These are phyloP conservation scores for Tetrapisispora namnaoensis DNA, from an alignment of 805 yeast species.

Conservation along the genomic window DNA sequence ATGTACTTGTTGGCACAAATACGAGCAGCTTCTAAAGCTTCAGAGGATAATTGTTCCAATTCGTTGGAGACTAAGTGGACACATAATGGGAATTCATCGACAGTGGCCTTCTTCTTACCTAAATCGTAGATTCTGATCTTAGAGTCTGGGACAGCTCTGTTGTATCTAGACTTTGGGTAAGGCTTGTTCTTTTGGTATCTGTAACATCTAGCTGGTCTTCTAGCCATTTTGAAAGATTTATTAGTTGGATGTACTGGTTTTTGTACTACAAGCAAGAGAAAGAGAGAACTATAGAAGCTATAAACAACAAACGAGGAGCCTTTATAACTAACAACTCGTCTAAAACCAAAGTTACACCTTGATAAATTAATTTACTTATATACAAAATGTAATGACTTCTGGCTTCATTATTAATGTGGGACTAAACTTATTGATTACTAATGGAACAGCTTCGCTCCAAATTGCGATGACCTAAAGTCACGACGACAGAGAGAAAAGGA, in stretches of 20 bases:
- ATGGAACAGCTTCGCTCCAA: neutral
- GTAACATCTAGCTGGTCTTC: slow-evolving; percentile 99
- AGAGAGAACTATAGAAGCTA: neutral
- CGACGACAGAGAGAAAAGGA: no score
- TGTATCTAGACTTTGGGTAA: slow-evolving; percentile 99
- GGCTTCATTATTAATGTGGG: no score
- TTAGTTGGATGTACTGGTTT: neutral
- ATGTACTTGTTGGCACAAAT: slow-evolving; percentile 99
- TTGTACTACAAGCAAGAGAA: neutral
- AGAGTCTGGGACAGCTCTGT: slow-evolving; percentile 99
- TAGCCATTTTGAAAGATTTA: slow-evolving; percentile 73
- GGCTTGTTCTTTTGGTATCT: slow-evolving; percentile 99
- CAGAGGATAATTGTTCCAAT: slow-evolving; percentile 97
- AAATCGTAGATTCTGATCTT: slow-evolving; percentile 98
- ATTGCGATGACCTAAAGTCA: neutral
- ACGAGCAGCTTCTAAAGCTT: slow-evolving; percentile 99
- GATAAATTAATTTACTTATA: no score
- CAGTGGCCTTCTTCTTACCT: slow-evolving; percentile 99
- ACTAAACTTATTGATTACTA: neutral
- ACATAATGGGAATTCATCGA: slow-evolving; percentile 99
- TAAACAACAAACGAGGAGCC: neutral
- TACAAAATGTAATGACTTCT: no score
- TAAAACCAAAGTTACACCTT: no score
- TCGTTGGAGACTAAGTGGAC: slow-evolving; percentile 99
- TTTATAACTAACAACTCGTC: no score